Evolutionary conservation across 2,329 filamentous ascomycete genomes (phyloP).

Genomic region (Zymoseptoria crescenta): DNA sequence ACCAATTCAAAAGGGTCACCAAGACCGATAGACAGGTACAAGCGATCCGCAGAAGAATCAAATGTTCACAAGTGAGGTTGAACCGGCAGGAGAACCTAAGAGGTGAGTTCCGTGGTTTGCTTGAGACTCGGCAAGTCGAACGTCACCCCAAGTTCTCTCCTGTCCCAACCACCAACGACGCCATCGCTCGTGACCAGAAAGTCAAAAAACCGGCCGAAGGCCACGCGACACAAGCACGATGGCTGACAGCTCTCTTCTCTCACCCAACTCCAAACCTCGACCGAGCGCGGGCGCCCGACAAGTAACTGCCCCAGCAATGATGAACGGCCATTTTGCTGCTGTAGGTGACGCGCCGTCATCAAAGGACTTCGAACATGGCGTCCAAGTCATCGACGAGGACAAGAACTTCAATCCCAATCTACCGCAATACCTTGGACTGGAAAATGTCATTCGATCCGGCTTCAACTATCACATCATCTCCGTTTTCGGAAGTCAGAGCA

Average conservation of each 20-base stretch:
- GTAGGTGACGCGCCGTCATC: constrained; percentile 58
- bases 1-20: no score
- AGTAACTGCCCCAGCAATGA: constrained; percentile 28
- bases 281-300: constrained; percentile 15
- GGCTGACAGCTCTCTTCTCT: background rate
- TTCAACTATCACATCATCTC: constrained; percentile 99
- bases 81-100: background rate
- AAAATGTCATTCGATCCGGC: constrained; percentile 75
- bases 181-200: background rate
- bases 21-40: background rate
- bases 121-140: background rate
- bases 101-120: background rate
- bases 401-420: constrained; percentile 91
- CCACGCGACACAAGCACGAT: background rate
- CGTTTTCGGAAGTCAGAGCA: constrained; percentile 97
- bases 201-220: background rate
- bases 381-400: constrained; percentile 93
- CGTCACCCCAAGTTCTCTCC: background rate
- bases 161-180: background rate
- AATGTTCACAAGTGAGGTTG: background rate
- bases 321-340: constrained; percentile 73
- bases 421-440: constrained; percentile 70
- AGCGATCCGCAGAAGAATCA: background rate
- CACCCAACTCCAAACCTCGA: background rate
- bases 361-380: constrained; percentile 77